A percentile compares a stretch with the other conserved stretches of the same genome.
These are phyloP conservation scores for Nakazawaea ishiwadae DNA, from an alignment of 805 yeast genomes.

Conservation along the genomic window DNA sequence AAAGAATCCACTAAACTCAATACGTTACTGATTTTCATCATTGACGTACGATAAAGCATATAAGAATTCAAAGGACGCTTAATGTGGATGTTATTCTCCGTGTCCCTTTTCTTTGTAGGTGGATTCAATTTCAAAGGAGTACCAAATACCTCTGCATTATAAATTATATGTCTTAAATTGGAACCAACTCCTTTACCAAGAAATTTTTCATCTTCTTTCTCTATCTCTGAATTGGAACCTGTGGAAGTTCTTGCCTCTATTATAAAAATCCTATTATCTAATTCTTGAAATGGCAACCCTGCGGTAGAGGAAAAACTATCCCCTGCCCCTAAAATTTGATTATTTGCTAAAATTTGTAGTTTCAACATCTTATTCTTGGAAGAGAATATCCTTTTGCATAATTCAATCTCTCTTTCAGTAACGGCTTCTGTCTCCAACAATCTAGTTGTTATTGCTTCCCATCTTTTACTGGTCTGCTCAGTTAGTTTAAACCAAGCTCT, in stretches of 20 bases:
- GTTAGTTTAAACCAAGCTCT: slow-evolving; percentile 1
- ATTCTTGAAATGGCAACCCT: slow-evolving; percentile 4
- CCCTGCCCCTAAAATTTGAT: slow-evolving; percentile 6
- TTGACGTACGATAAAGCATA: slow-evolving; percentile 4
- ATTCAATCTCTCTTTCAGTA: background rate
- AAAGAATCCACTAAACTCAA: slow-evolving; percentile 1
- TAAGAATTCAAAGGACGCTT: slow-evolving; percentile 7
- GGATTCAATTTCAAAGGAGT: too few relatives aligned
- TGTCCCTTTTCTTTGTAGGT: too few relatives aligned
- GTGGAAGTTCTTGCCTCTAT: slow-evolving; percentile 5
- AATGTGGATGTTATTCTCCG: background rate
- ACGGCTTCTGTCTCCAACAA: background rate
- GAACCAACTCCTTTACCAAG: background rate
- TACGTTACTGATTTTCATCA: slow-evolving; percentile 4
- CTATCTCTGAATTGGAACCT: background rate
- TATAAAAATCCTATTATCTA: background rate
- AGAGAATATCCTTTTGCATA: background rate
- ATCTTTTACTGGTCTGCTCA: background rate
- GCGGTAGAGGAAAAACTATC: background rate
- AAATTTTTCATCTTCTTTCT: background rate
- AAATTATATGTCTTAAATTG: slow-evolving; percentile 6
- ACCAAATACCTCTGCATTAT: too few relatives aligned
- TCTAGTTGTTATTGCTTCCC: background rate
- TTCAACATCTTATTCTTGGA: background rate
- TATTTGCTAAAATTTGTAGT: slow-evolving; percentile 7